Percentiles rank a stretch among this genome's conserved stretches.
These are phyloP conservation scores for Beauveria varroae DNA, from an alignment of 2,329 filamentous ascomycete genomes.

Conservation along the genomic window DNA sequence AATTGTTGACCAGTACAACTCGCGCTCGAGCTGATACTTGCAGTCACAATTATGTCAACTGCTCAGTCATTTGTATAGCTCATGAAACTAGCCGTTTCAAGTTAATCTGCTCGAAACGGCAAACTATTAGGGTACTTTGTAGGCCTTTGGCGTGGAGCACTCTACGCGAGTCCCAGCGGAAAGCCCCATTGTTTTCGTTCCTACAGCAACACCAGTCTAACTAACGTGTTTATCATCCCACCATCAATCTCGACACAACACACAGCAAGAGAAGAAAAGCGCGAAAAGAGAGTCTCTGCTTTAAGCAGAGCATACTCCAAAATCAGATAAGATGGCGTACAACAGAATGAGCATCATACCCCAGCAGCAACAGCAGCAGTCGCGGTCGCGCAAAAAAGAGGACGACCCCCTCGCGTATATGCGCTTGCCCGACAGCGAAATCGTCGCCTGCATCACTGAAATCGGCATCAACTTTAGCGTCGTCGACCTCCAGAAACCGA, in stretches of 20 bases:
- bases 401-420: slow-evolving; percentile 54
- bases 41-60: no score
- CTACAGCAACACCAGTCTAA: slow-evolving; percentile 6
- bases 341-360: slow-evolving; percentile 57
- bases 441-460: slow-evolving; percentile 94
- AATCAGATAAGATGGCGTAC: slow-evolving; percentile 42
- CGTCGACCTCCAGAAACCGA: slow-evolving; percentile 86
- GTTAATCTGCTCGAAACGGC: neutral
- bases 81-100: no score
- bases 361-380: slow-evolving; percentile 39
- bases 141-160: neutral
- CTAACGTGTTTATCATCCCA: neutral
- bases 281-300: neutral
- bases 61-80: no score
- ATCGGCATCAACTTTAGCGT: slow-evolving; percentile 86
- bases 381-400: slow-evolving; percentile 50
- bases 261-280: neutral
- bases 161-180: neutral
- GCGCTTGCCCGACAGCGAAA: slow-evolving; percentile 63
- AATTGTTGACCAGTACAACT: neutral
- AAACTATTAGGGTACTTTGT: no score
- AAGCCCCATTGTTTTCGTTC: slow-evolving; percentile 4
- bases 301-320: neutral
- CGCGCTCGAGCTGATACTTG: no score
- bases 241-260: neutral